These are phyloP conservation scores for Mariannaea elegans DNA, from an alignment of 2,329 filamentous ascomycete species.

Conservation along the genomic window DNA sequence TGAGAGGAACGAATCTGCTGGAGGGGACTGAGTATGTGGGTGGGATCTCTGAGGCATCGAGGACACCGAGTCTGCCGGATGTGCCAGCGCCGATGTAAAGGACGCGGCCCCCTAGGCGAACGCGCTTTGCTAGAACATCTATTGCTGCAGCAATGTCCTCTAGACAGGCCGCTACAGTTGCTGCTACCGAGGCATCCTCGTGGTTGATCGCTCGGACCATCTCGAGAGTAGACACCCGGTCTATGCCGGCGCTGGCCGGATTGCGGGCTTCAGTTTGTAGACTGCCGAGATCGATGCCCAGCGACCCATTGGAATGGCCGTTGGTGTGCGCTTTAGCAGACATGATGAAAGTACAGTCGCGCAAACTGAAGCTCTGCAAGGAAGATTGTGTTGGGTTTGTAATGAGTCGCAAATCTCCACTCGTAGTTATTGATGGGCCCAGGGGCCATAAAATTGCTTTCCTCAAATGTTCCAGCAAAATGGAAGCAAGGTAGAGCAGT, in stretches of 20 bases:
- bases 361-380: no score
- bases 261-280: not conserved
- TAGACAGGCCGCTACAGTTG: not conserved
- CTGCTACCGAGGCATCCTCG: not conserved
- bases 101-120: not conserved
- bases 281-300: not conserved
- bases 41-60: not conserved
- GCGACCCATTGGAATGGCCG: no score
- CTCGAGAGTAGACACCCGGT: not conserved
- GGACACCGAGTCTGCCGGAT: not conserved
- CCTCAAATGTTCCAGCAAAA: no score
- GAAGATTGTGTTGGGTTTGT: no score
- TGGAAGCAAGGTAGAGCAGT: no score
- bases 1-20: not conserved
- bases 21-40: not conserved
- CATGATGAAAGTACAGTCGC: no score
- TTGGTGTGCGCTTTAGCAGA: no score
- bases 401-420: no score
- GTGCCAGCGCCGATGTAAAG: not conserved
- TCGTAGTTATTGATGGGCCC: no score
- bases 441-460: no score
- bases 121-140: not conserved
- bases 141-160: not conserved
- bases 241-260: not conserved
- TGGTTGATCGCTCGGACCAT: not conserved